Evolutionary conservation across 202 grass and related monocot genomes (phyloP), one percentile per base, ranked within the genome.

Genomic region (Sporobolus alterniflorus): DNA sequence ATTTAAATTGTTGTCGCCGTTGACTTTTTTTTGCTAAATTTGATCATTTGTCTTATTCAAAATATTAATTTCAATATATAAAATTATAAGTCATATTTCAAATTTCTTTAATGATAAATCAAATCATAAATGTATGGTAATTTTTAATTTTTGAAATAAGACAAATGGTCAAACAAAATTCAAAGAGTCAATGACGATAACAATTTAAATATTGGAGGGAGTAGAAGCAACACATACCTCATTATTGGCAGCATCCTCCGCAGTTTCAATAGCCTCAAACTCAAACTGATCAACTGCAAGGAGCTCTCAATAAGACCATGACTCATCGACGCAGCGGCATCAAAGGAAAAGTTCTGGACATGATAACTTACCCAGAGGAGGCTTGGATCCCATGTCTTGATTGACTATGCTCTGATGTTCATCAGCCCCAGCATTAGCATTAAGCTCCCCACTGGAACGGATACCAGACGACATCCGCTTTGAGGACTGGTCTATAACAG

Each of bases 321-420:
- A 57, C 3, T 78, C 42, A 74, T 75, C 11, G 51, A 11, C 79
- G 25, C 24, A 20, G 14, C 69, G 16, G 73, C 24, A 43, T 75
- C 43, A 47, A 79, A 63, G 26, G n/a, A 32, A 74, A 12, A 88
- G 64, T 32, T 60, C 22, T 67, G n/a, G 21, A 66, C 33, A 63
- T 85, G 30, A 83, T 75, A 70, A 68, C 21, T 81, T 79, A 92
- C 93, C 17, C 30, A 15, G 42, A 56, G 62, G 10, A 46, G 24
- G 67, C 1, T 59, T 46, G 17, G 69, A 42, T 70, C 76, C 83
- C 36, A 41, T 21, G 3, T 72, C 67, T 80, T 84, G 64, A 61
- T 30, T 85, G 7, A 80, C 47, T 80, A 73, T 69, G 63, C n/a
- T 85, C 5, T 44, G 16, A 12, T 67, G 49, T 71, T 57, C 33